phyloP scores from a whole-genome alignment of 345 rosid species.

The Atalantia buxifolia region DNA sequence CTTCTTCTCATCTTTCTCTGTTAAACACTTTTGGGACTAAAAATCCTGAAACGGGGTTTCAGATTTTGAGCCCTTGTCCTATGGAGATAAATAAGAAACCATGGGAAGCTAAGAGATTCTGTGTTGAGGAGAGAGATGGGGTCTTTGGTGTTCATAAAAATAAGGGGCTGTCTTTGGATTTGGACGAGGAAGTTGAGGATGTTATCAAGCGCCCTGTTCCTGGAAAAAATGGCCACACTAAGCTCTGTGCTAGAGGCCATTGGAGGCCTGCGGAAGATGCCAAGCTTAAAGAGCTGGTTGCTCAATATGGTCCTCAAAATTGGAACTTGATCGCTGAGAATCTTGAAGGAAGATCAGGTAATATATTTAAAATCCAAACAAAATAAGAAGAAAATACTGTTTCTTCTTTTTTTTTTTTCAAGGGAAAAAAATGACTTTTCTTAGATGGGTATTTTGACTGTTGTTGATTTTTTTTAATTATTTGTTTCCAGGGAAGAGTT shows the following conservation, averaged over 20 bases:
- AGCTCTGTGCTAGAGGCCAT: slow-evolving; percentile 74
- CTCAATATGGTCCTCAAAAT: slow-evolving; percentile 82
- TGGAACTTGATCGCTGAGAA: slow-evolving; percentile 91
- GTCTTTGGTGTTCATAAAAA: slow-evolving; percentile 18
- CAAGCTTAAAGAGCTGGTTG: slow-evolving; percentile 76
- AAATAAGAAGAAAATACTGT: neutral
- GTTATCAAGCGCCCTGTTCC: slow-evolving; percentile 11
- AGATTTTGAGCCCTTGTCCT: slow-evolving; percentile 21
- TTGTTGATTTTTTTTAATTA: neutral
- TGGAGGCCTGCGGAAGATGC: slow-evolving; percentile 94
- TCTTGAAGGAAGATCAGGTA: slow-evolving; percentile 93
- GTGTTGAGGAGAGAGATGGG: slow-evolving; percentile 22
- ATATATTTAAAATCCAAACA: too few species aligned
- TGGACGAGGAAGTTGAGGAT: slow-evolving; percentile 21
- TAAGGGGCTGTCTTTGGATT: slow-evolving; percentile 23
- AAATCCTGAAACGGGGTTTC: slow-evolving; percentile 31
- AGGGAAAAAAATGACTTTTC: neutral
- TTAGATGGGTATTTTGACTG: neutral
- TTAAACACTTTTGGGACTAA: slow-evolving; percentile 13
- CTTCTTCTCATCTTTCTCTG: slow-evolving; percentile 20
- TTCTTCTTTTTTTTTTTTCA: neutral
- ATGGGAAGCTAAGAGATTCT: slow-evolving; percentile 18
- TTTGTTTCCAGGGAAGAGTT: slow-evolving; percentile 72
- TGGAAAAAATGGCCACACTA: slow-evolving; percentile 33
- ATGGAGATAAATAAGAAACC: slow-evolving; percentile 16